Evolutionary conservation across 202 grass and related monocot species (phyloP).

Genomic region (Schoenoplectus tabernaemontani): DNA sequence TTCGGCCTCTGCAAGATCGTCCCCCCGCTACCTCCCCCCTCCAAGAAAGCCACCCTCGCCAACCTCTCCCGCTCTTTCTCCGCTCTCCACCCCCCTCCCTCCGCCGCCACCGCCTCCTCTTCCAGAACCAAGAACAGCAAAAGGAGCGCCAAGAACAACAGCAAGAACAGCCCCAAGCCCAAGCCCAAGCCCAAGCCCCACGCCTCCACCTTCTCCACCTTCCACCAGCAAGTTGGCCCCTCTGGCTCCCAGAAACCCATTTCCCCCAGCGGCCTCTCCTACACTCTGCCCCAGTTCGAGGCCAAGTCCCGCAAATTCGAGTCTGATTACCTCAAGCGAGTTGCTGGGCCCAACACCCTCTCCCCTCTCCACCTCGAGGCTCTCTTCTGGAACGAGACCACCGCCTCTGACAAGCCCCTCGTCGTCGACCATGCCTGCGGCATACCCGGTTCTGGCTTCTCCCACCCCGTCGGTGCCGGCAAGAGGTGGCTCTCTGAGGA

Average conservation of each 20-base stretch:
- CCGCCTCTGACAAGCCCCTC: slow-evolving; percentile 44
- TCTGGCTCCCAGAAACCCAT: slow-evolving; percentile 53
- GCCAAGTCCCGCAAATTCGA: slow-evolving; percentile 39
- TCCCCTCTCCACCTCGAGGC: slow-evolving; percentile 63
- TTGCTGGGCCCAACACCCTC: slow-evolving; percentile 27
- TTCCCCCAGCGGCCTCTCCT: slow-evolving; percentile 48
- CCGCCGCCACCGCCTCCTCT: slow-evolving; percentile 17
- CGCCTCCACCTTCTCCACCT: slow-evolving; percentile 54
- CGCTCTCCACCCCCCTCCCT: neutral
- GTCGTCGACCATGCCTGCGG: slow-evolving; percentile 74
- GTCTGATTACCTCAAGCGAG: slow-evolving; percentile 32
- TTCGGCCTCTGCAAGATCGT: slow-evolving; percentile 92
- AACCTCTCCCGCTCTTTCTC: neutral
- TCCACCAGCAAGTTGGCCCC: slow-evolving; percentile 67
- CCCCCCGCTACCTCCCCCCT: neutral
- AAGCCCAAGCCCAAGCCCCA: neutral
- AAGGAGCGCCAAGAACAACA: slow-evolving; percentile 47
- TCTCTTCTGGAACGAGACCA: slow-evolving; percentile 63
- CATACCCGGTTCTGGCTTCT: slow-evolving; percentile 73
- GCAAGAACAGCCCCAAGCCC: slow-evolving; percentile 58
- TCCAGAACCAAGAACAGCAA: slow-evolving; percentile 40
- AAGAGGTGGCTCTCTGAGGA: slow-evolving; percentile 20
- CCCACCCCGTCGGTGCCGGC: neutral
- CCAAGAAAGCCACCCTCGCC: neutral
- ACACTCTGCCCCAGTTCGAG: slow-evolving; percentile 83